These are phyloP conservation scores for Shiraia bambusicola DNA, from an alignment of 2,329 filamentous ascomycete species.

Conservation along the genomic window DNA sequence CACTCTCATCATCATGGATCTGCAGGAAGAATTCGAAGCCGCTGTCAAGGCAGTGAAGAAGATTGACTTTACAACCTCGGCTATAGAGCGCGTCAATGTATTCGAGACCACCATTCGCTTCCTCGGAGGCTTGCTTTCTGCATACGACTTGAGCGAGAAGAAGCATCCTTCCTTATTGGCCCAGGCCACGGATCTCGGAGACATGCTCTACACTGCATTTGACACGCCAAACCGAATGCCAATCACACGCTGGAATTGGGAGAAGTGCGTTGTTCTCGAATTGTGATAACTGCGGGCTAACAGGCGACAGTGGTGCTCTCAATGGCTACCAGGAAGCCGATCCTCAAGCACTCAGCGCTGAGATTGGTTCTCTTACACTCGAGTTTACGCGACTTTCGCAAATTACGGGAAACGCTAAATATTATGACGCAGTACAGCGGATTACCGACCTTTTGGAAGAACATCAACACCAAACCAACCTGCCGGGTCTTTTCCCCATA, in stretches of 20 bases:
- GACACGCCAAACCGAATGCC: conserved; percentile 48
- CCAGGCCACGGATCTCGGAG: conserved; percentile 46
- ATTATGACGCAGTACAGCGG: conserved; percentile 43
- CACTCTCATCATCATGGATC: conserved; percentile 63
- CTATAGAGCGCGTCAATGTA: conserved; percentile 35
- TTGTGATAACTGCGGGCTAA: conserved; percentile 16
- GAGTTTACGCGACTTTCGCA: conserved; percentile 46
- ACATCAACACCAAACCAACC: conserved; percentile 38
- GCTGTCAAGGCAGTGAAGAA: conserved; percentile 55
- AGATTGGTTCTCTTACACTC: conserved; percentile 42
- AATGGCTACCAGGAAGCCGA: conserved; percentile 33
- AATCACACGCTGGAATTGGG: conserved; percentile 44
- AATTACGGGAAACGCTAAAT: conserved; percentile 41
- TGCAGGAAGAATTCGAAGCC: conserved; percentile 58
- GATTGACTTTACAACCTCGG: conserved; percentile 56
- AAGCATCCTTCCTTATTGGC: conserved; percentile 42
- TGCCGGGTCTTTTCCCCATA: conserved; percentile 43
- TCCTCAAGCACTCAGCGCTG: conserved; percentile 36
- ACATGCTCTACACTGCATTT: conserved; percentile 49
- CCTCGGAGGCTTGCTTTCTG: conserved; percentile 41
- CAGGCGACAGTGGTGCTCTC: conserved; percentile 27
- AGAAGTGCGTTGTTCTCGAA: conserved; percentile 24
- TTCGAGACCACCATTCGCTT: conserved; percentile 47
- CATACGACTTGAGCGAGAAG: conserved; percentile 39
- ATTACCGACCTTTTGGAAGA: conserved; percentile 38